Evolutionary conservation across 306 rosid species (phyloP).

Genomic region (Aeschynomene evenia): DNA sequence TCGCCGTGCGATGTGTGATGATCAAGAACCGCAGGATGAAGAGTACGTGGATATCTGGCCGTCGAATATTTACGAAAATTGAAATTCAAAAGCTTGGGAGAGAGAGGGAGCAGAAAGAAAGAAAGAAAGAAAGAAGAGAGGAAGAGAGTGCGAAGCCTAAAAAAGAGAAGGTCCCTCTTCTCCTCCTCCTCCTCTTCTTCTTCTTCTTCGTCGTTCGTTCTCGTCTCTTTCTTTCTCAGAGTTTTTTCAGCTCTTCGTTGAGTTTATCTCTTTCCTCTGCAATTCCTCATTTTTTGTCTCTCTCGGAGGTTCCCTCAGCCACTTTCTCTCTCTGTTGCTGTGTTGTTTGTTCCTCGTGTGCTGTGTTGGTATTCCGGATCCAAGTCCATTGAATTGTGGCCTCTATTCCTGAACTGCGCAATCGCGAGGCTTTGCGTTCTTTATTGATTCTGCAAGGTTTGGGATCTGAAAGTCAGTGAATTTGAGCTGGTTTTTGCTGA

Average conservation of each 20-base stretch:
- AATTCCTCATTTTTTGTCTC: not conserved
- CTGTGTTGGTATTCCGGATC: slow-evolving; percentile 32
- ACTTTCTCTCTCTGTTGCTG: not conserved
- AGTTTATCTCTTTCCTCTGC: not conserved
- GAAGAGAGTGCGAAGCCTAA: slow-evolving; percentile 43
- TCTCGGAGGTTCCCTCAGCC: not conserved
- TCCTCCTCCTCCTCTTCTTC: not conserved
- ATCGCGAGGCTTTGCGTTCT: not conserved
- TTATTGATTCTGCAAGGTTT: slow-evolving; percentile 16
- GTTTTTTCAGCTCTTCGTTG: slow-evolving; percentile 7
- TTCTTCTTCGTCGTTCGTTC: not conserved
- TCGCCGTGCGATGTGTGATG: slow-evolving; percentile 52
- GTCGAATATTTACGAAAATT: slow-evolving; percentile 75
- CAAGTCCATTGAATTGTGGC: slow-evolving; percentile 34
- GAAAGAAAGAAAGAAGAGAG: slow-evolving; percentile 51
- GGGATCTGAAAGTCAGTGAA: slow-evolving; percentile 44
- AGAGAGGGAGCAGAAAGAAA: slow-evolving; percentile 85
- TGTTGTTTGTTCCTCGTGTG: not conserved
- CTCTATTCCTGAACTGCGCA: slow-evolving; percentile 42
- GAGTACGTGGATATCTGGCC: slow-evolving; percentile 39
- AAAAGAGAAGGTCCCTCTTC: slow-evolving; percentile 45
- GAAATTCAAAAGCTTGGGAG: slow-evolving; percentile 91
- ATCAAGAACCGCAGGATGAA: slow-evolving; percentile 43
- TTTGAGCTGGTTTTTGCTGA: slow-evolving; percentile 40
- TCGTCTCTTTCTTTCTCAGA: too few species aligned